Evolutionary conservation across 495 filamentous ascomycete species (phyloP), one percentile per base, ranked within the genome.

Genomic region (Podospora tetraspora): DNA sequence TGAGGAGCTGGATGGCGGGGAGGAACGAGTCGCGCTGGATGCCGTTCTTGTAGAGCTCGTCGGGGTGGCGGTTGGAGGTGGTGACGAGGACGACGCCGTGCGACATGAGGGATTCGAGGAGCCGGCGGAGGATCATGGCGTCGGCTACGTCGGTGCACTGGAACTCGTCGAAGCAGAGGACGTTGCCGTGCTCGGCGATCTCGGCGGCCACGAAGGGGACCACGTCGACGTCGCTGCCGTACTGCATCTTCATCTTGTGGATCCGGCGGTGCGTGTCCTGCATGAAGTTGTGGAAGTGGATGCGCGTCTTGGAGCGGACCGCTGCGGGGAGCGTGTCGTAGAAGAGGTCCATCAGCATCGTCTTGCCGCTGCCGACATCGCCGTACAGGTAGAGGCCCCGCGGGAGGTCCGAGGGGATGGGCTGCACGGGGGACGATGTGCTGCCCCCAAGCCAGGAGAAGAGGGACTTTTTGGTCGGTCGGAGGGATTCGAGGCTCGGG

Each of bases 271-370:
- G 95, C 68, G 98, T 92, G 79, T 96, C 92, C 79, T 99, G 95
- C 94, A 99, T 99, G 84, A 98, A 99, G 78, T 96, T 96, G 82
- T 98, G 93, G 80, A 99, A 99, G 82, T 99, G 95, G 71, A 98
- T 97, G 19, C 95, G 86, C n/a, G 90, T 96, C 83, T 96, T 97
- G 57, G 87, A 86, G 66, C 80, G 85, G 69, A 99, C 92, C 72
- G 91, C 89, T 16, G 81, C 73, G 5, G 95, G 95, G 63, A 99
- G 80, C 1, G 94, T 97, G 65, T 98, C 93, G 80, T 93, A 97
- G 79, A 99, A 98, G 73, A 99, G 83, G 75, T 99, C 96, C 95
- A 99, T 98, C 70, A 99, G 82, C 96, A 99, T 99, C 1, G 96
- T 98, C 84, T 99, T 99, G 59, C 96, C 96, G 74, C 92, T 94